phyloP scores from a whole-genome alignment of 129 eudicot species.

The Chrysanthemum seticuspe region DNA sequence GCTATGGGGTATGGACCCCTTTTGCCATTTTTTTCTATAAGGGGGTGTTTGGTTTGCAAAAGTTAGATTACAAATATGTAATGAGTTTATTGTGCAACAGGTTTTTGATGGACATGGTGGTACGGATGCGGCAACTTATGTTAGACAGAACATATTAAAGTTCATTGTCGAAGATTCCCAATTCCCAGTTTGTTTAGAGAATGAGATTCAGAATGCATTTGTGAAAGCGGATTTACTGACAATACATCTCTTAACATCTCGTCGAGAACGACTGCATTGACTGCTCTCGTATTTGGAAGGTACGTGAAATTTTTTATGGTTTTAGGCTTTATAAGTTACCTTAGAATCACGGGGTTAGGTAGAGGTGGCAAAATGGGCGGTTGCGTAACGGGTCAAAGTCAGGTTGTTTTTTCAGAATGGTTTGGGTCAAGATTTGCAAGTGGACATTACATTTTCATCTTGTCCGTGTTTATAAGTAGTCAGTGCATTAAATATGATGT shows the following conservation, averaged over 20 bases:
- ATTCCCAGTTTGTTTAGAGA: conserved; percentile 63
- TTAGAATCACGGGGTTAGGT: no score
- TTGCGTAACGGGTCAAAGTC: neutral
- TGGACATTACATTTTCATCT: no score
- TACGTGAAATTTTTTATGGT: conserved; percentile 19
- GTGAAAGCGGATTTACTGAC: conserved; percentile 79
- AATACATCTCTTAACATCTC: conserved; percentile 76
- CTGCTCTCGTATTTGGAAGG: conserved; percentile 85
- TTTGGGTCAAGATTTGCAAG: neutral
- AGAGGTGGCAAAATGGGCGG: neutral
- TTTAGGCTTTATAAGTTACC: neutral
- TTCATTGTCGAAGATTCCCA: conserved; percentile 68
- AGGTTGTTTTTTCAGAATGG: neutral
- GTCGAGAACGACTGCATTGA: conserved; percentile 90
- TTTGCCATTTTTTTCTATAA: neutral
- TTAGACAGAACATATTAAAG: conserved; percentile 64
- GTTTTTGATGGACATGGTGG: conserved; percentile 99
- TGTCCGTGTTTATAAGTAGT: no score
- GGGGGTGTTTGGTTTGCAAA: neutral
- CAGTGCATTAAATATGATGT: no score
- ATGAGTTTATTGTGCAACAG: conserved; percentile 31
- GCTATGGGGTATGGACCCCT: conserved; percentile 62
- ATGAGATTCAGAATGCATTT: conserved; percentile 72
- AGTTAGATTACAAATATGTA: neutral
- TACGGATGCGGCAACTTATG: conserved; percentile 77